A percentile compares a stretch with the other conserved stretches of the same genome.
Conservation (phyloP, 306 rosid species). For the Dryas alaskensis region DNA sequence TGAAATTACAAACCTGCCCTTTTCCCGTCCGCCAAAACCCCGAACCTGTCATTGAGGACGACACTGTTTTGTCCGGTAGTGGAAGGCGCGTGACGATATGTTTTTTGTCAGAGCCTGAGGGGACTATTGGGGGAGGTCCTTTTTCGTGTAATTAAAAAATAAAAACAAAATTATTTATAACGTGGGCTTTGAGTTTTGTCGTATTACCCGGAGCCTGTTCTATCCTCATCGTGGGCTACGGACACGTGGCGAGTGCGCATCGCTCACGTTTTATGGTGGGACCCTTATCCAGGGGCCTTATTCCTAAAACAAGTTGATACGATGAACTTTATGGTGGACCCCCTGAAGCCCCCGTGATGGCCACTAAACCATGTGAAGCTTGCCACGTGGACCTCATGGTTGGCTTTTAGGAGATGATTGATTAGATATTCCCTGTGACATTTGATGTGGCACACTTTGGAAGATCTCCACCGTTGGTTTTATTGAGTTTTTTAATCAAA, state of each 20-base stretch:
- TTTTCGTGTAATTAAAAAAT: not conserved
- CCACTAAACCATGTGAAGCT: not conserved
- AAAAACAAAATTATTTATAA: not conserved
- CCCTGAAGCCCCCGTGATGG: constrained; percentile 18
- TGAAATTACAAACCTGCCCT: constrained; percentile 31
- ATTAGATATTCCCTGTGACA: constrained; percentile 28
- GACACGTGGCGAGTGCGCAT: constrained; percentile 41
- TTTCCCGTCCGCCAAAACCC: not conserved
- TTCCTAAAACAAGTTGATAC: constrained; percentile 43
- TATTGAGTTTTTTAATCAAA: not conserved
- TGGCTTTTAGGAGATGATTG: constrained; percentile 14
- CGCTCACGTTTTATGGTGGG: constrained; percentile 31
- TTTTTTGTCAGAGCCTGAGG: constrained; percentile 52
- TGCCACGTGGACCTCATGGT: constrained; percentile 33
- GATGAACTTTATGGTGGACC: constrained; percentile 33
- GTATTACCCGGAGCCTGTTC: constrained; percentile 43
- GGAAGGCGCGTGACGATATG: constrained; percentile 61
- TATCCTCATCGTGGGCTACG: constrained; percentile 22
- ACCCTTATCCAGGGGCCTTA: constrained; percentile 29
- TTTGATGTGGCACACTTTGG: constrained; percentile 21
- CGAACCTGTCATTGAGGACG: constrained; percentile 36
- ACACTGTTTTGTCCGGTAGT: constrained; percentile 65
- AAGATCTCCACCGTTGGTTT: constrained; percentile 36
- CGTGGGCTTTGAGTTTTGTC: constrained; percentile 55
- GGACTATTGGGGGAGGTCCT: not conserved